phyloP scores from a whole-genome alignment of 2,329 filamentous ascomycete genomes.

The Berkeleyomyces rouxiae region DNA sequence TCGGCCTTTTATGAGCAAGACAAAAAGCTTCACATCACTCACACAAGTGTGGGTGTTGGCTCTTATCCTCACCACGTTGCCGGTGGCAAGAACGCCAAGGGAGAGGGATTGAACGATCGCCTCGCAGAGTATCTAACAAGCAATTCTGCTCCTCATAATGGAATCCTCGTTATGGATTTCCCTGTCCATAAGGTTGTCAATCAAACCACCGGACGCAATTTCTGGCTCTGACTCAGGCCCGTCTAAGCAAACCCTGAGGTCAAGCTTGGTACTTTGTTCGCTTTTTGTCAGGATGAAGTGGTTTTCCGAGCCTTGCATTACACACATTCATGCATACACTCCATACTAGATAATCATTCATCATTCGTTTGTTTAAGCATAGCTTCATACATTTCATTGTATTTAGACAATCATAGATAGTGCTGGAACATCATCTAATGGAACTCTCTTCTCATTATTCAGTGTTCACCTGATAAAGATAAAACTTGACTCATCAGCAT shows the following conservation, averaged over 20 bases:
- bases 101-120: constrained; percentile 30
- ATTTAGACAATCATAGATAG: background rate
- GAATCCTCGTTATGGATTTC: constrained; percentile 33
- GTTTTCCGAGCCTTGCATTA: background rate
- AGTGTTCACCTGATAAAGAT: too few relatives aligned
- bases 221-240: background rate
- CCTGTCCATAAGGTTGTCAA: constrained; percentile 27
- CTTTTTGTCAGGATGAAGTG: too few relatives aligned
- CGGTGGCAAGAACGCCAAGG: constrained; percentile 26
- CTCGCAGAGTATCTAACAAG: constrained; percentile 27
- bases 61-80: constrained; percentile 24
- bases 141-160: constrained; percentile 19
- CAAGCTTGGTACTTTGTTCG: too few relatives aligned
- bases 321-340: background rate
- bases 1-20: constrained; percentile 19
- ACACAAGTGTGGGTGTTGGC: background rate
- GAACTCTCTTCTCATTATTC: too few relatives aligned
- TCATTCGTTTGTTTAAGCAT: background rate
- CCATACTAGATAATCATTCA: background rate
- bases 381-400: background rate
- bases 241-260: too few relatives aligned
- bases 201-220: constrained; percentile 26
- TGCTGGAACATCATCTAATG: background rate
- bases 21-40: constrained; percentile 19
- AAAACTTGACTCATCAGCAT: too few relatives aligned